Conservation (phyloP, 768 basidiomycete genomes). For the Lentinula raphanica region DNA sequence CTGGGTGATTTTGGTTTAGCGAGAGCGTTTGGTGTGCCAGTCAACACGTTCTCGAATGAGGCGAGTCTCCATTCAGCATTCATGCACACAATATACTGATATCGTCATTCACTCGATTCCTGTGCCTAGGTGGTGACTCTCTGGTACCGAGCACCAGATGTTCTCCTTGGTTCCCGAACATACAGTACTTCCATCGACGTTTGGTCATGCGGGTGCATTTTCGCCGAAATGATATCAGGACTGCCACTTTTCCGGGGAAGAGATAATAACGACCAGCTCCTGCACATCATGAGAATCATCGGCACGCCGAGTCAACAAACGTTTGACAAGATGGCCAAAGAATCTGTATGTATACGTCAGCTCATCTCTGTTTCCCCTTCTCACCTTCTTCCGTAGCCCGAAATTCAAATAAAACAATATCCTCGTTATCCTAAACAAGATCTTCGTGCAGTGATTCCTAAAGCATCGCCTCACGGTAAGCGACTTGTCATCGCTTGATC, state of each 20-base stretch:
- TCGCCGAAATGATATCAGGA: constrained; percentile 99
- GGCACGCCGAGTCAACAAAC: constrained; percentile 91
- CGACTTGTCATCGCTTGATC: neutral
- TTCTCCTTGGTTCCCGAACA: constrained; percentile 91
- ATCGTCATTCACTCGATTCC: constrained; percentile 4
- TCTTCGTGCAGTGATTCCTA: constrained; percentile 75
- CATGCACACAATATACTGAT: neutral
- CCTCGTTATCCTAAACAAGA: constrained; percentile 84
- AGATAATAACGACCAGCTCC: constrained; percentile 96
- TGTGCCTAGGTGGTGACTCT: constrained; percentile 81
- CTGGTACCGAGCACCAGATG: constrained; percentile 99
- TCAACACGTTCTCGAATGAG: constrained; percentile 99
- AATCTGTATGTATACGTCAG: constrained; percentile 59
- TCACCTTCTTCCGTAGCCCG: constrained; percentile 49
- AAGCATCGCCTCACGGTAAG: constrained; percentile 78
- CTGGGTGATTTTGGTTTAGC: constrained; percentile 97
- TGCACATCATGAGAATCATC: constrained; percentile 95
- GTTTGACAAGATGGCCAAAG: constrained; percentile 81
- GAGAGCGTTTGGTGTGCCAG: constrained; percentile 95
- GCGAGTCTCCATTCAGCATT: constrained; percentile 19
- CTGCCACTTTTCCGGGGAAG: constrained; percentile 94
- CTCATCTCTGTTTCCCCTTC: neutral
- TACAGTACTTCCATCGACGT: constrained; percentile 98
- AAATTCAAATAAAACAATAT: constrained; percentile 78
- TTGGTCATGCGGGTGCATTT: constrained; percentile 99